phyloP scores from a whole-genome alignment of 371 early-diverging fungal genomes.

The Mortierella sp. region DNA sequence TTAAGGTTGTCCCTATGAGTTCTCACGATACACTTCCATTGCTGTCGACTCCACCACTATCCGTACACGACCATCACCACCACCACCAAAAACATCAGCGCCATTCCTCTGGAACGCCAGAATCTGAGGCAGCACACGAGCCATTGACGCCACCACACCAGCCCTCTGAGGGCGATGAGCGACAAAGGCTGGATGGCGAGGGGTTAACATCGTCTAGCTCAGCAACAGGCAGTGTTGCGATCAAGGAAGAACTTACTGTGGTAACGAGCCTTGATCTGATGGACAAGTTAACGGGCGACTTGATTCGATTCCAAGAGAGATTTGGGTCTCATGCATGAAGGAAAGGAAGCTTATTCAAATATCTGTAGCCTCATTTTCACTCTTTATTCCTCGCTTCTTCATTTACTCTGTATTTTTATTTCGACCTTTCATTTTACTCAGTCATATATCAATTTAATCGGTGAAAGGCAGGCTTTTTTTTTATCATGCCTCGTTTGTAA shows the following conservation, averaged over 20 bases:
- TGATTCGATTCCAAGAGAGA: slow-evolving; percentile 64
- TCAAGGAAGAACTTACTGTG: not conserved
- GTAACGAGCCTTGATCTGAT: slow-evolving; percentile 62
- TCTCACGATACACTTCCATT: slow-evolving; percentile 23
- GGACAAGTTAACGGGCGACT: slow-evolving; percentile 63
- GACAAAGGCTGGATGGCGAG: not conserved
- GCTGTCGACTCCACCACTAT: slow-evolving; percentile 39
- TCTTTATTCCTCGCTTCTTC: not conserved
- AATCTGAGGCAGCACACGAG: slow-evolving; percentile 32
- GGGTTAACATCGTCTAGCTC: not conserved
- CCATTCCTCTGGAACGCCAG: slow-evolving; percentile 25
- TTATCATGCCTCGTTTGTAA: not conserved
- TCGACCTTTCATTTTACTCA: not conserved
- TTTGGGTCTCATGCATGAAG: slow-evolving; percentile 25
- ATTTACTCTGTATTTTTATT: not conserved
- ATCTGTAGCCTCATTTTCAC: not conserved
- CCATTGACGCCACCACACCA: slow-evolving; percentile 52
- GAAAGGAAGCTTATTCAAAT: not conserved
- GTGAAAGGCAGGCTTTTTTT: no score
- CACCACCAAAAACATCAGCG: slow-evolving; percentile 19
- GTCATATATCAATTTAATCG: not conserved
- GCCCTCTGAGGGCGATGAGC: slow-evolving; percentile 19
- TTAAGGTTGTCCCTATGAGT: slow-evolving; percentile 32
- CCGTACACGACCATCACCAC: slow-evolving; percentile 45
- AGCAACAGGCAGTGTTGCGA: not conserved